Evolutionary conservation across 176 grass and related monocot genomes (phyloP).

Genomic region (Canna indica): DNA sequence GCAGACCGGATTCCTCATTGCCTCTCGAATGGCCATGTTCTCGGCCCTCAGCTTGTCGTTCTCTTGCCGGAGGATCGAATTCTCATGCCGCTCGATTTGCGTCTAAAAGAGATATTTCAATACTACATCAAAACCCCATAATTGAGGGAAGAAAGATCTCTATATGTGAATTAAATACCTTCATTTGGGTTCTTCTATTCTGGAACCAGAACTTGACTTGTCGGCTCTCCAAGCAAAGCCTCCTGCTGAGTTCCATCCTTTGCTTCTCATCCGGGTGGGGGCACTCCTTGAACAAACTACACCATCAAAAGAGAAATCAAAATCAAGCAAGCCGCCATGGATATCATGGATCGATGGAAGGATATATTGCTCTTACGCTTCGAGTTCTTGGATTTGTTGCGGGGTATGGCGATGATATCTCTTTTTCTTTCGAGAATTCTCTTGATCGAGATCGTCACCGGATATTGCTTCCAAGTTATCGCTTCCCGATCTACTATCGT

Average conservation of each 20-base stretch:
- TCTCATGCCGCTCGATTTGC: constrained; percentile 91
- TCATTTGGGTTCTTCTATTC: constrained; percentile 95
- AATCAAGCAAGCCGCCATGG: background rate
- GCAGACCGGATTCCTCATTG: constrained; percentile 77
- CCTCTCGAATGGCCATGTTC: constrained; percentile 83
- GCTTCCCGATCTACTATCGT: constrained; percentile 86
- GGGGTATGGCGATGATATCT: constrained; percentile 95
- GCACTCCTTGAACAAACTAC: constrained; percentile 93
- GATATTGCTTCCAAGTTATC: constrained; percentile 82
- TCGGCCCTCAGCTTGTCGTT: constrained; percentile 92
- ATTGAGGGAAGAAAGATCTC: background rate
- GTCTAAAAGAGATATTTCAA: constrained; percentile 34
- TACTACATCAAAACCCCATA: background rate
- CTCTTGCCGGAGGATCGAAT: constrained; percentile 83
- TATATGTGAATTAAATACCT: constrained; percentile 29
- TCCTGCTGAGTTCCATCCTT: constrained; percentile 72
- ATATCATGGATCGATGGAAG: background rate
- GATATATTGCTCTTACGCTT: constrained; percentile 39
- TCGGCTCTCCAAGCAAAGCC: constrained; percentile 70
- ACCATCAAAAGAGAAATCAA: background rate
- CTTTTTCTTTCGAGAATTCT: constrained; percentile 70
- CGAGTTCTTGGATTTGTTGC: constrained; percentile 97
- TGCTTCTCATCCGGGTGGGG: constrained; percentile 96
- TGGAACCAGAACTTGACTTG: constrained; percentile 99
- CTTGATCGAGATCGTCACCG: constrained; percentile 66